These are phyloP conservation scores for Penicillium alfredii DNA, from an alignment of 495 filamentous ascomycete genomes.

Conservation along the genomic window DNA sequence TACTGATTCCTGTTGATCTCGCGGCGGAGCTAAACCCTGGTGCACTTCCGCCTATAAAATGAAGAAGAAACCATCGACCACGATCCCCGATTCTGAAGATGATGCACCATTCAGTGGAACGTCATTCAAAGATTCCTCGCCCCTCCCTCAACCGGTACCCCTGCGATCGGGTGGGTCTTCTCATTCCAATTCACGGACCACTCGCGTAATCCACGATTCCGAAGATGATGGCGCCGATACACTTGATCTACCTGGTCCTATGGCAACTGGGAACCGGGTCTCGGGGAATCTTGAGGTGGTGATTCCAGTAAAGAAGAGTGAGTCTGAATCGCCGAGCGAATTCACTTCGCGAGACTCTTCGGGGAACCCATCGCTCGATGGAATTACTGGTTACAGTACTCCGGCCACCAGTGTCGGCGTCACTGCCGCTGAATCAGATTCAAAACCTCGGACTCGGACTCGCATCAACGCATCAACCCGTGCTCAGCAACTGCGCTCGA, in stretches of 20 bases:
- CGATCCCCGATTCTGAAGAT: conserved; percentile 23
- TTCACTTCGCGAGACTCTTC: conserved; percentile 20
- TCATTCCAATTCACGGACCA: conserved; percentile 9
- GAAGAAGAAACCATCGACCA: conserved; percentile 10
- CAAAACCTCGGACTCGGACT: conserved; percentile 20
- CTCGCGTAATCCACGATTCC: conserved; percentile 19
- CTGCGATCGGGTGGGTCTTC: conserved; percentile 22
- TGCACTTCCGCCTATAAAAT: no score
- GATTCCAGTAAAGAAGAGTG: conserved; percentile 34
- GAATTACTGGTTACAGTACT: conserved; percentile 61
- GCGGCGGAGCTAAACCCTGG: no score
- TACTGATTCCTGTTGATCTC: no score
- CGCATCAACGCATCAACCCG: conserved; percentile 37
- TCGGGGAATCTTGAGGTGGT: conserved; percentile 30
- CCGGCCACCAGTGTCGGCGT: conserved; percentile 67
- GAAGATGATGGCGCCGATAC: conserved; percentile 19
- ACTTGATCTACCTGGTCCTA: conserved; percentile 2
- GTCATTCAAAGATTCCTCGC: conserved; percentile 14
- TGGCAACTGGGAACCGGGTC: not conserved
- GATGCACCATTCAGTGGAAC: conserved; percentile 13
- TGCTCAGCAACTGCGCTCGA: conserved; percentile 37
- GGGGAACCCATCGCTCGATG: conserved; percentile 32
- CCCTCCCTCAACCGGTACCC: conserved; percentile 18
- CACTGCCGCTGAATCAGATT: conserved; percentile 47
- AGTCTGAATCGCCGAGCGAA: conserved; percentile 16